A percentile compares a stretch with the other conserved stretches of the same genome.
These are phyloP conservation scores for Fusarium metavorans DNA, from an alignment of 2,329 filamentous ascomycete genomes.

Conservation along the genomic window DNA sequence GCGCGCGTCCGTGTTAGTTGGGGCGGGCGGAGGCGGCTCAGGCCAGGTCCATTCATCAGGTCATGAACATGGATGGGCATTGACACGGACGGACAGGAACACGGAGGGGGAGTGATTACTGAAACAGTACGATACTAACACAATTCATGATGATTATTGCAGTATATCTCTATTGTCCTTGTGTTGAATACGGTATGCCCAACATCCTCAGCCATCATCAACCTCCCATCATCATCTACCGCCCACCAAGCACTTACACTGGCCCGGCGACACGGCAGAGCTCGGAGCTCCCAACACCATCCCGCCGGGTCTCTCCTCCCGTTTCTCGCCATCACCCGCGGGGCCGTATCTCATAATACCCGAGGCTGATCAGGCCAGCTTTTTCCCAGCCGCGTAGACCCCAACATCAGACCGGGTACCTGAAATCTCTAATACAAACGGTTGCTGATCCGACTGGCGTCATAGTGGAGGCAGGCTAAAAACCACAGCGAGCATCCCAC, in stretches of 20 bases:
- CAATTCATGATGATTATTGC: background rate
- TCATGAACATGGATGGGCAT: slow-evolving; percentile 37
- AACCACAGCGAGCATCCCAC: slow-evolving; percentile 5
- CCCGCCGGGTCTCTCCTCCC: slow-evolving; percentile 9
- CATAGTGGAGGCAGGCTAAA: slow-evolving; percentile 33
- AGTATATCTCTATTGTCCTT: background rate
- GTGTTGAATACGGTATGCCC: background rate
- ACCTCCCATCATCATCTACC: background rate
- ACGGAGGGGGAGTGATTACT: background rate
- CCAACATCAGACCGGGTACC: slow-evolving; percentile 17
- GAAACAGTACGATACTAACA: too few species aligned
- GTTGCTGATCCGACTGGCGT: slow-evolving; percentile 28
- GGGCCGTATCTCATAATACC: slow-evolving; percentile 2
- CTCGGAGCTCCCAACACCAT: slow-evolving; percentile 10
- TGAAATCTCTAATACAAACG: slow-evolving; percentile 3
- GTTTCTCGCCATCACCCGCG: slow-evolving; percentile 26
- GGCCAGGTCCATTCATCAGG: slow-evolving; percentile 24
- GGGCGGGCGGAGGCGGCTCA: slow-evolving; percentile 28
- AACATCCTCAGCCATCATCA: background rate
- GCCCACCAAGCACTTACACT: slow-evolving; percentile 17
- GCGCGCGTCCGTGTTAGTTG: slow-evolving; percentile 18
- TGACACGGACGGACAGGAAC: slow-evolving; percentile 21
- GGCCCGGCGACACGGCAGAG: slow-evolving; percentile 12
- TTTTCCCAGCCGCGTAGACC: background rate
- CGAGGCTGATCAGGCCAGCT: slow-evolving; percentile 10